phyloP scores from a whole-genome alignment of 2,329 filamentous ascomycete genomes.

The Aspergillus spinulosporus region DNA sequence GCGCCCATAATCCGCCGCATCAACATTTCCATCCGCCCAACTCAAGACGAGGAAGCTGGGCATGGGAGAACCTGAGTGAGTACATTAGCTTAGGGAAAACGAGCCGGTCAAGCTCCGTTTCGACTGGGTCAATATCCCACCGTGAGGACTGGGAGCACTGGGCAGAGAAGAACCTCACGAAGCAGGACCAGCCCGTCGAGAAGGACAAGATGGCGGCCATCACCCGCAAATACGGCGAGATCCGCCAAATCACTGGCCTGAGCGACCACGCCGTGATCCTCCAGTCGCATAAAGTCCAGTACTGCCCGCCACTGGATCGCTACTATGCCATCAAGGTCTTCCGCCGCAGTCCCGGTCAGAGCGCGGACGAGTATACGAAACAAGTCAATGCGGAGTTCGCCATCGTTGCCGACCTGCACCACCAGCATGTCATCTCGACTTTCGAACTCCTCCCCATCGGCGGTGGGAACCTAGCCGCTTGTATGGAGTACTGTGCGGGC shows the following conservation, averaged over 20 bases:
- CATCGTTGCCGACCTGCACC: neutral
- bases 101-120: neutral
- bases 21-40: neutral
- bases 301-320: neutral
- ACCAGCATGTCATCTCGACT: neutral
- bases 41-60: neutral
- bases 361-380: neutral
- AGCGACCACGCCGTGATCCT: neutral
- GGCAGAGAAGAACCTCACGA: neutral
- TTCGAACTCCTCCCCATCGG: slow-evolving; percentile 4
- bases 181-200: neutral
- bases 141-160: neutral
- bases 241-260: neutral
- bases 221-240: neutral
- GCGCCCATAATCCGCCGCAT: neutral
- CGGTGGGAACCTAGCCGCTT: neutral
- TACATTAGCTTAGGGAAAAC: neutral
- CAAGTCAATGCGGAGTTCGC: neutral
- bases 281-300: neutral
- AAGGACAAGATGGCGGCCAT: neutral
- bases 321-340: slow-evolving; percentile 1
- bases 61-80: neutral
- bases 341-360: neutral
- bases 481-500: slow-evolving; percentile 1
- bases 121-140: neutral